These are phyloP conservation scores for Diaporthe ampelina DNA, from an alignment of 2,329 filamentous ascomycete species.

Conservation along the genomic window DNA sequence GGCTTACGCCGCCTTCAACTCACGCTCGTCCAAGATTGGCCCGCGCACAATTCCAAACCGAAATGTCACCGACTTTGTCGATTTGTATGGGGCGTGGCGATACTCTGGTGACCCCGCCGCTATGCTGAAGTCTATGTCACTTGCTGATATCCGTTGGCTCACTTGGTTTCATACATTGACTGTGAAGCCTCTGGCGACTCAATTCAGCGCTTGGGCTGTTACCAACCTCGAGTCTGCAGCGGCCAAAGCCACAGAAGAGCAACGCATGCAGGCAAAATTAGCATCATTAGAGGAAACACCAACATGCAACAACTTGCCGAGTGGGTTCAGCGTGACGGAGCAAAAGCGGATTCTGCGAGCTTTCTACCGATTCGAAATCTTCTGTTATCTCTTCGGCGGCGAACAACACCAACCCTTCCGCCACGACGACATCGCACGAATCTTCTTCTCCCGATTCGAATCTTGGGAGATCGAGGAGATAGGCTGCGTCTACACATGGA, in stretches of 20 bases:
- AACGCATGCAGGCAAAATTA: background rate
- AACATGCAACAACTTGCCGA: background rate
- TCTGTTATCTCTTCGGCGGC: conserved; percentile 30
- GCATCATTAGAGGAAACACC: background rate
- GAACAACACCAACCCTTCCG: background rate
- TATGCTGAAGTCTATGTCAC: background rate
- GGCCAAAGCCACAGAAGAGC: background rate
- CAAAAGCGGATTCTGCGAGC: conserved; percentile 32
- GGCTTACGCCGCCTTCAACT: conserved; percentile 6
- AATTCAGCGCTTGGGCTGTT: conserved; percentile 1
- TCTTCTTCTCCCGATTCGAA: conserved; percentile 34
- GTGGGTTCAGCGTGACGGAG: conserved; percentile 10
- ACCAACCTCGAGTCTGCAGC: background rate
- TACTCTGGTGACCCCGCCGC: background rate
- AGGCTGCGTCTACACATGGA: conserved; percentile 22
- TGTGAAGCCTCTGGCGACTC: background rate
- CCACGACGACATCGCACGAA: background rate
- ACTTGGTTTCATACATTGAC: conserved; percentile 3
- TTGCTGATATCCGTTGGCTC: conserved; percentile 19
- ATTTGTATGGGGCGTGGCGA: background rate
- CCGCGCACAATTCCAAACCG: background rate
- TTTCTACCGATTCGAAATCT: conserved; percentile 39
- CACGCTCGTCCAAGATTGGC: background rate
- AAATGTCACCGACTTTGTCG: conserved; percentile 18
- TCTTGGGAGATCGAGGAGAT: conserved; percentile 42